phyloP scores from a whole-genome alignment of 1,139 yeast genomes.

The Blastobotrys aristatus region DNA sequence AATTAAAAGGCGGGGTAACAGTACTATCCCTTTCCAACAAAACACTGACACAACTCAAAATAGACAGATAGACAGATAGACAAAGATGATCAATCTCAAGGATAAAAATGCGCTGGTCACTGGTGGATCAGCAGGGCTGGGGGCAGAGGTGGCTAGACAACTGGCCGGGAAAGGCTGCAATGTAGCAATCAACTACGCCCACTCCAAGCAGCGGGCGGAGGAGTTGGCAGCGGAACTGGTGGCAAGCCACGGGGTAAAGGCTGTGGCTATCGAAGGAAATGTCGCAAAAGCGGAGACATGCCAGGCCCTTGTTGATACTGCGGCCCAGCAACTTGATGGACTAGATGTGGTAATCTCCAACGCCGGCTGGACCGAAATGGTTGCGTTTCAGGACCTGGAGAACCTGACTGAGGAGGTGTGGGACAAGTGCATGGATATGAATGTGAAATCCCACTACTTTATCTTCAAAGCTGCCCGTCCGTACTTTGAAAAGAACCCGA shows the following conservation, averaged over 20 bases:
- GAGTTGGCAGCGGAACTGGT: slow-evolving; percentile 25
- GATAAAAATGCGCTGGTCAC: slow-evolving; percentile 30
- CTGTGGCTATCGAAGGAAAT: slow-evolving; percentile 24
- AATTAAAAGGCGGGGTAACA: too few relatives aligned
- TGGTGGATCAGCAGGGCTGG: slow-evolving; percentile 33
- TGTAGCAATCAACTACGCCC: slow-evolving; percentile 34
- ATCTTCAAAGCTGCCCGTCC: slow-evolving; percentile 37
- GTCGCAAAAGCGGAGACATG: slow-evolving; percentile 23
- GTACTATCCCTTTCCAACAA: too few relatives aligned
- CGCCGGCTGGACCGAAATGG: slow-evolving; percentile 30
- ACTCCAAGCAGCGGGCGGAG: slow-evolving; percentile 31
- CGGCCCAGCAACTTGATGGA: slow-evolving; percentile 26
- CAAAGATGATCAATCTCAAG: slow-evolving; percentile 14
- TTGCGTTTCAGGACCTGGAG: slow-evolving; percentile 22
- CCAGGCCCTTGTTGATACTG: slow-evolving; percentile 21
- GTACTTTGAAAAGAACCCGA: slow-evolving; percentile 31
- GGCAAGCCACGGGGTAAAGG: slow-evolving; percentile 19
- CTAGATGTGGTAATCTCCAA: slow-evolving; percentile 32
- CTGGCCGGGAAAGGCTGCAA: slow-evolving; percentile 28
- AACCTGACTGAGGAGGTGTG: slow-evolving; percentile 25
- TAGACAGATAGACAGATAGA: not conserved
- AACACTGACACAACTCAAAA: too few relatives aligned
- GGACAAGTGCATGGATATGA: slow-evolving; percentile 27
- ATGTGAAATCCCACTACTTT: slow-evolving; percentile 36
- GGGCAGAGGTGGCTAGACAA: slow-evolving; percentile 27